Percentiles rank a stretch among this genome's conserved stretches.
phyloP scores from a whole-genome alignment of 2,329 filamentous ascomycete species.

The Penicillium sp. region DNA sequence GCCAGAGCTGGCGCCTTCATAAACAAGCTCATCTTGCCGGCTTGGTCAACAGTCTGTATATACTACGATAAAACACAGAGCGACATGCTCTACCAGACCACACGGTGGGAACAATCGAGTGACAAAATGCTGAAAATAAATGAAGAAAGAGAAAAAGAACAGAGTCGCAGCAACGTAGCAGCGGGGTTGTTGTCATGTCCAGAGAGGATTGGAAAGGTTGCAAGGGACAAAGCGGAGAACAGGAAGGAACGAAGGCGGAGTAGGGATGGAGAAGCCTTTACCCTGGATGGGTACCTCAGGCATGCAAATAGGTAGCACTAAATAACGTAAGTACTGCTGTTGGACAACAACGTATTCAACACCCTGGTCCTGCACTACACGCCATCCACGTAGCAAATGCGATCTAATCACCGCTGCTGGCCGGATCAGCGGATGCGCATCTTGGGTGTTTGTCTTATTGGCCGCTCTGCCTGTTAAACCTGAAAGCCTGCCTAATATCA shows the following conservation, averaged over 20 bases:
- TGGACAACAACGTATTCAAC: too few species aligned
- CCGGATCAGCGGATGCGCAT: neutral
- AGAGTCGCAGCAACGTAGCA: neutral
- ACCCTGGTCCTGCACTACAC: neutral
- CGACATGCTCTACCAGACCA: neutral
- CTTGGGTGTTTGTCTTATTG: too few species aligned
- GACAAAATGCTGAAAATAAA: neutral
- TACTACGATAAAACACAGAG: neutral
- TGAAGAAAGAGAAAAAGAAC: neutral
- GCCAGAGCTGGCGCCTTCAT: conserved; percentile 9
- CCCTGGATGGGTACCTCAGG: neutral
- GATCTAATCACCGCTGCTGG: too few species aligned
- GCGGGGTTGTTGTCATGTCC: neutral
- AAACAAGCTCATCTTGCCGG: conserved; percentile 13
- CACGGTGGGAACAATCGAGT: too few species aligned
- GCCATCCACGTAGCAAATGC: neutral
- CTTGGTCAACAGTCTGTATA: neutral
- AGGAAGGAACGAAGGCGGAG: neutral
- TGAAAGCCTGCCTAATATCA: neutral
- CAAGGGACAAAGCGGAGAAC: neutral
- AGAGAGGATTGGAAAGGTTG: neutral
- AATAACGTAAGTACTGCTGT: neutral
- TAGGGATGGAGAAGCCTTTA: neutral
- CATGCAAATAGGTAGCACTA: neutral
- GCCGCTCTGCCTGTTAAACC: too few species aligned